A percentile compares a stretch with the other conserved stretches of the same genome.
These are phyloP conservation scores for Helianthus tuberosus DNA, from an alignment of 129 eudicot species.

Conservation along the genomic window DNA sequence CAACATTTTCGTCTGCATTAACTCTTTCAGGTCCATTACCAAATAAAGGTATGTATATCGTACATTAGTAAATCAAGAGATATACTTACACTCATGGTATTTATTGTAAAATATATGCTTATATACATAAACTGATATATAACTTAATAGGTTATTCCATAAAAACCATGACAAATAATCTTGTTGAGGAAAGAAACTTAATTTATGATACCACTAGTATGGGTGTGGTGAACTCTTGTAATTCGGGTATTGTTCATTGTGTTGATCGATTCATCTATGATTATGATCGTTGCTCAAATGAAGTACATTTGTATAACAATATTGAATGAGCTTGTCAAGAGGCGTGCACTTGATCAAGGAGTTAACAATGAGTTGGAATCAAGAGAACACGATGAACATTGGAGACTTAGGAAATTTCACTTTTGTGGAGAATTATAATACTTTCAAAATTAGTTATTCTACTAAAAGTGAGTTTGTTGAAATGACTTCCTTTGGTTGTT, in stretches of 20 bases:
- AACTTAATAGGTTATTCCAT: constrained; percentile 17
- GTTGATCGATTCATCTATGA: constrained; percentile 16
- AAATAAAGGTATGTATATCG: constrained; percentile 20
- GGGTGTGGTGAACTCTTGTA: constrained; percentile 6
- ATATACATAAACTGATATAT: background rate
- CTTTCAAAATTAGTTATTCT: background rate
- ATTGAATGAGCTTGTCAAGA: constrained; percentile 9
- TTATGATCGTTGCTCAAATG: constrained; percentile 10
- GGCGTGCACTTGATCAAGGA: constrained; percentile 6
- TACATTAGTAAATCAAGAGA: background rate
- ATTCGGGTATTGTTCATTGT: background rate
- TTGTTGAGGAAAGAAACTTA: constrained; percentile 10
- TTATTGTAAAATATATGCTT: background rate
- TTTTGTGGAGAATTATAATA: background rate
- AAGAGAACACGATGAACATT: constrained; percentile 4
- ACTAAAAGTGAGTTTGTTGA: constrained; percentile 6
- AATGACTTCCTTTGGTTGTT: constrained; percentile 16
- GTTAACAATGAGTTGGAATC: constrained; percentile 15
- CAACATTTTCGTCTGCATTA: background rate
- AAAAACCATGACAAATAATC: constrained; percentile 10
- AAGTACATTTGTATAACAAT: constrained; percentile 1
- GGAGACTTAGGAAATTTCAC: background rate
- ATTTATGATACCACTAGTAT: background rate
- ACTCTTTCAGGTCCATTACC: background rate
- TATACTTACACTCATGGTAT: background rate